Base-by-base conservation (phyloP, 2,329 filamentous ascomycete species). In the Cordyceps militaris region DNA sequence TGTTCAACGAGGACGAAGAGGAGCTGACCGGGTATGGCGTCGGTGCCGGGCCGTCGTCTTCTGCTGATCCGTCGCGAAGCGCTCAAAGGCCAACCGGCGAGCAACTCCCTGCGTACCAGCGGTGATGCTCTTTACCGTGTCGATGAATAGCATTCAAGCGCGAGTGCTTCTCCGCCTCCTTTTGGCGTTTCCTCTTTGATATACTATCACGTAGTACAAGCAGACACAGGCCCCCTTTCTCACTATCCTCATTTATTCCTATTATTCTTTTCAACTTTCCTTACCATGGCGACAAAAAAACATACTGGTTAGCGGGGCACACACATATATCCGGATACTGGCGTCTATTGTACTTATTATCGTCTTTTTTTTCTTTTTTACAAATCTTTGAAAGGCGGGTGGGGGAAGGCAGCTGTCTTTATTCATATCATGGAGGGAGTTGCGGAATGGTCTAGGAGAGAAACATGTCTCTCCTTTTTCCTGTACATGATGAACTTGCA, bases 1-100 rank as follows among this genome's bases (percentile, higher is more conserved):
- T 77, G 26, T 70, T 87, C n/a, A 69, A 73, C 36, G 78, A 85
- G 47, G 77, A 84, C 57, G 77, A 81, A 62, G 76, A 82, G 62
- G 76, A 82, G 60, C 75, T 80, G 63, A 60, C 64, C 9, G 66
- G 63, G 19, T 68, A 71, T 32, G 66, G 64, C 7, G 64, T 64
- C 19, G 63, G 60, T 2, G 63, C 65, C 8, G 47, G 50, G 4
- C 65, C 64, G 11, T 64, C 46, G 8, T 67, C 68, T 1, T 48
- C 34, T 14, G 44, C 43, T 14, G 53, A n/a, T 16, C 53, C n/a
- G 24, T 56, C 43, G 32, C 14, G 32, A 10, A 42, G 43, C 24
- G 8, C 5, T 11, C 42, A 34, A 28, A 21, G 42, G 21, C 44
- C 49, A 5, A 59, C 65, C 21, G 65, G 62, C 44, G 73, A 75